A percentile compares a stretch with the other conserved stretches of the same genome.
These are phyloP conservation scores for Ogataea hybrid DNA, from an alignment of 1,139 yeast genomes.

Conservation along the genomic window DNA sequence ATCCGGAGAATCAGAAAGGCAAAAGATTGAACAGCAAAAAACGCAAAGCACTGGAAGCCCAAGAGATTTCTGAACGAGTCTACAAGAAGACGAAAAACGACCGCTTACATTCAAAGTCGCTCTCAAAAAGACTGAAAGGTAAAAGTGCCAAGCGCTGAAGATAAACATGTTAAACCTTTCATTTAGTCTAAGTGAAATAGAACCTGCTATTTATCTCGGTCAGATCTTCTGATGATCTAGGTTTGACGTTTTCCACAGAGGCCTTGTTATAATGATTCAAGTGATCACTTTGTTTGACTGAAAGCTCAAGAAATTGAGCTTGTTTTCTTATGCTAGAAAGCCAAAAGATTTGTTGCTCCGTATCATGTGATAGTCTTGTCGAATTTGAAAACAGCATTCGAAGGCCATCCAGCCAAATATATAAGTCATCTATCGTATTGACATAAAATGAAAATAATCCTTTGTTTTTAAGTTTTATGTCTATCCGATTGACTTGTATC, in stretches of 20 bases:
- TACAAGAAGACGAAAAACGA: slow-evolving; percentile 73
- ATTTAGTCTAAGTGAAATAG: neutral
- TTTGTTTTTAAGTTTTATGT: slow-evolving; percentile 29
- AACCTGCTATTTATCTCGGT: neutral
- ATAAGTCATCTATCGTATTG: slow-evolving; percentile 68
- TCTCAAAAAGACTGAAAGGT: slow-evolving; percentile 17
- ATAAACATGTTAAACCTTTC: neutral
- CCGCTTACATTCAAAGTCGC: slow-evolving; percentile 39
- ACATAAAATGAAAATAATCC: slow-evolving; percentile 57
- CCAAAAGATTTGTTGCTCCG: slow-evolving; percentile 55
- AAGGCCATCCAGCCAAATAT: slow-evolving; percentile 80
- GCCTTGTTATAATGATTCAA: neutral
- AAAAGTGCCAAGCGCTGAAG: neutral
- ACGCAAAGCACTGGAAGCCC: slow-evolving; percentile 57
- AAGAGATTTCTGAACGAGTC: slow-evolving; percentile 47
- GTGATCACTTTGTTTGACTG: slow-evolving; percentile 9
- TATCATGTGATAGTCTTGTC: slow-evolving; percentile 51
- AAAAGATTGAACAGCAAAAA: slow-evolving; percentile 52
- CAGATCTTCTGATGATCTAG: neutral
- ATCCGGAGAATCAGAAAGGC: slow-evolving; percentile 36
- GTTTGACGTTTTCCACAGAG: too few species aligned
- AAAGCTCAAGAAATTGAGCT: slow-evolving; percentile 62
- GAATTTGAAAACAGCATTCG: slow-evolving; percentile 45
- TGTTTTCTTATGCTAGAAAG: slow-evolving; percentile 60
- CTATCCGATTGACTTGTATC: slow-evolving; percentile 29